Percentiles rank a stretch among this genome's conserved stretches.
These are phyloP conservation scores for Galerina marginata DNA, from an alignment of 768 basidiomycete species.

Conservation along the genomic window DNA sequence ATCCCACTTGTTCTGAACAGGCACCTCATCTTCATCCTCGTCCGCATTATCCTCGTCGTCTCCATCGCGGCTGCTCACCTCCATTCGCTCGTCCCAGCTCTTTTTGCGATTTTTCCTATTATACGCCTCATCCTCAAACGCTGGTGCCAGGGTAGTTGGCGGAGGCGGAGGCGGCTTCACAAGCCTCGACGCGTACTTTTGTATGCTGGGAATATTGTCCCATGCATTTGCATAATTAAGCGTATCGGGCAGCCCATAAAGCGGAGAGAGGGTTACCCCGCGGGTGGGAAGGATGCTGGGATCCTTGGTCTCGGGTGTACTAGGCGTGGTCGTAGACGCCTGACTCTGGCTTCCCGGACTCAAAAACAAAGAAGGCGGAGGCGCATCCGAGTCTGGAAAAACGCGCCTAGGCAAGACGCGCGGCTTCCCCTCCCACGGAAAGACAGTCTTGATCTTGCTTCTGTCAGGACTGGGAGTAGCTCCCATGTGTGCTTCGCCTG, in stretches of 20 bases:
- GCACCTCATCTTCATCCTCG: conserved; percentile 55
- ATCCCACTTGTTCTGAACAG: conserved; percentile 36
- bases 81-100: conserved; percentile 60
- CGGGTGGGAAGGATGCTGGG: conserved; percentile 22
- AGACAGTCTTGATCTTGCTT: conserved; percentile 75
- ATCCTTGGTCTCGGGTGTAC: conserved; percentile 39
- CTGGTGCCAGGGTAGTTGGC: conserved; percentile 44
- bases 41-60: conserved; percentile 82
- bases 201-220: conserved; percentile 83
- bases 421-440: conserved; percentile 93
- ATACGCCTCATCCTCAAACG: conserved; percentile 53
- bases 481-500: conserved; percentile 49
- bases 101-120: conserved; percentile 39
- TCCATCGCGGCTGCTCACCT: conserved; percentile 79
- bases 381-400: conserved; percentile 71
- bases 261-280: conserved; percentile 42
- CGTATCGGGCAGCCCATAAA: conserved; percentile 58
- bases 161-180: conserved; percentile 54
- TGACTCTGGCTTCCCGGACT: conserved; percentile 40
- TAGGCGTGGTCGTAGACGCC: conserved; percentile 41
- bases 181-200: conserved; percentile 70
- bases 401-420: conserved; percentile 71
- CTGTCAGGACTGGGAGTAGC: conserved; percentile 66
- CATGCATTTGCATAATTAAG: conserved; percentile 81
- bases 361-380: conserved; percentile 51